Conservation (phyloP, 2,329 filamentous ascomycete species). For the Monosporascus sp. region DNA sequence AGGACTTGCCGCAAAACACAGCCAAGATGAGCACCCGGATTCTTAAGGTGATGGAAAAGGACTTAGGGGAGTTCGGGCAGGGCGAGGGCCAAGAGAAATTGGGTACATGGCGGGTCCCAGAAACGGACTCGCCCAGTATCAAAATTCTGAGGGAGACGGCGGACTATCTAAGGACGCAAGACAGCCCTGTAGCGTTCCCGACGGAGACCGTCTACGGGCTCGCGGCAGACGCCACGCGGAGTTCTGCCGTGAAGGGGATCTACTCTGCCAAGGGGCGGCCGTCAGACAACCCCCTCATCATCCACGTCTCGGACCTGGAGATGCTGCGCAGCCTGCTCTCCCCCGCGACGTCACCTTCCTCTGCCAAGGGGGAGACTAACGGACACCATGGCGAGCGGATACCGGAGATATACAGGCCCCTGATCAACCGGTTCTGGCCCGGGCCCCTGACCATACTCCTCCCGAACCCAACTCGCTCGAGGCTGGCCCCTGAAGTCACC, state of each 20-base stretch:
- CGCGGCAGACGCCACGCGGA: slow-evolving; percentile 90
- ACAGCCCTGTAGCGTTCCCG: slow-evolving; percentile 85
- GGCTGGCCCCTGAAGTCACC: slow-evolving; percentile 85
- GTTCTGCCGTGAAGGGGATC: slow-evolving; percentile 79
- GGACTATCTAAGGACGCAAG: slow-evolving; percentile 54
- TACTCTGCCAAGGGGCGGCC: slow-evolving; percentile 86
- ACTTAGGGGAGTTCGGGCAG: slow-evolving; percentile 21
- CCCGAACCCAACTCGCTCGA: slow-evolving; percentile 63
- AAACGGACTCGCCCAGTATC: slow-evolving; percentile 14
- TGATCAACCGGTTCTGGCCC: slow-evolving; percentile 87
- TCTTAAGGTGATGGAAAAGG: slow-evolving; percentile 15
- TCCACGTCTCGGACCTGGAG: slow-evolving; percentile 76
- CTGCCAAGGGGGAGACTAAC: slow-evolving; percentile 17
- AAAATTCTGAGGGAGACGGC: slow-evolving; percentile 57
- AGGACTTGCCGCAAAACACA: slow-evolving; percentile 14
- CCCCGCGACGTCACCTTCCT: slow-evolving; percentile 8
- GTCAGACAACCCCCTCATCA: slow-evolving; percentile 90
- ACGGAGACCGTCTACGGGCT: slow-evolving; percentile 97
- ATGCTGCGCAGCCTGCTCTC: slow-evolving; percentile 64
- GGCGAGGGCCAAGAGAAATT: slow-evolving; percentile 17
- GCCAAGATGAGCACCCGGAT: slow-evolving; percentile 15
- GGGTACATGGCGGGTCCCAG: slow-evolving; percentile 21
- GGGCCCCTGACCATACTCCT: slow-evolving; percentile 89
- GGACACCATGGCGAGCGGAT: slow-evolving; percentile 38
- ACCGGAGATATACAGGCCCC: slow-evolving; percentile 67